Base-by-base conservation (phyloP, 352 stramenopile genomes). In the Pythium myriotylum region DNA sequence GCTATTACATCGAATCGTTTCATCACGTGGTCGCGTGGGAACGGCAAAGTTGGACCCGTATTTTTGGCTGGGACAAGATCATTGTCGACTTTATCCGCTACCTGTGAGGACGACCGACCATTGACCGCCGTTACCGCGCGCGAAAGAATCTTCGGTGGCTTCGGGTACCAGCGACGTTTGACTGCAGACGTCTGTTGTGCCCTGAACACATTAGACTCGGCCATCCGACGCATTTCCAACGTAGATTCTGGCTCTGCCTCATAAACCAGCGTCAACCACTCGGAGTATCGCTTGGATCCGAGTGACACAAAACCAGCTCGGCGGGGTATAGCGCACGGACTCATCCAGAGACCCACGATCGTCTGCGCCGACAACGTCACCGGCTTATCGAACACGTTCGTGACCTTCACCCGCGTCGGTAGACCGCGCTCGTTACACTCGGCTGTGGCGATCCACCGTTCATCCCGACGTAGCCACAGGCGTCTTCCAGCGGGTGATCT, bases 371-470 rank as follows among this genome's bases (percentile, higher is more conserved):
- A 13, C 2, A 57, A 6, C 10, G 52, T 42, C 1, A 40, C 24
- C 23, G 46, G 26, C 10, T 47, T 27, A 12, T 43, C 16, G 23
- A 10, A 32, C 4, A 60, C n/a, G 45, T 67, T 67, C 2, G 59
- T 67, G 19, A 67, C 40, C 27, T 52, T 47, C 16, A 60, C 26
- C 2, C 2, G 16, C 1, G 2, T 42, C 17, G 57, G 47, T 14
- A 23, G 22, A 12, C 32, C 46, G 13, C 20, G 37, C 17, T 22
- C 39, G 48, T 65, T 26, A n/a, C 54, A n/a, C 16, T 46, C 46
- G 16, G 35, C 48, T 5, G 58, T 59, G 16, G 48, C 33, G 39
- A 59, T 50, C 59, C 59, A 67, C 9, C 26, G 20, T 27, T 60
- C 50, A 10, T 45, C 56, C n/a, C 58, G 35, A 12, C 43, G 26